Base-by-base conservation (phyloP, 352 stramenopile genomes). In the Phytophthora tubulina region DNA sequence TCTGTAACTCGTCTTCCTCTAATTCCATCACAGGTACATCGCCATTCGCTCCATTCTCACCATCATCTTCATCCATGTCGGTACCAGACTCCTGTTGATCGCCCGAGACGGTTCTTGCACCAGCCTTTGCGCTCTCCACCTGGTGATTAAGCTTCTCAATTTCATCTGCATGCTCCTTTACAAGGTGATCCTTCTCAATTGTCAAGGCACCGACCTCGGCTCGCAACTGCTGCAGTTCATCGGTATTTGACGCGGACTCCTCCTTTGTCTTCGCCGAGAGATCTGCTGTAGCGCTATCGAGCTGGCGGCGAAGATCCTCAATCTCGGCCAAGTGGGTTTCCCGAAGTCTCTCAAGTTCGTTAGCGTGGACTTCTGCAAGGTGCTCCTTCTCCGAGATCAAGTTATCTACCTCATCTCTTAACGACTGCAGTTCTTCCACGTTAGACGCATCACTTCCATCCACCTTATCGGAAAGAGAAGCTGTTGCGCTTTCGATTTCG, bases 191-290 rank as follows among this genome's bases (percentile, higher is more conserved):
- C 35, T 69, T 80, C 14, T 69, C 63, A 21, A 63, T 70, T 14
- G 60, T 69, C 46, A 76, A 62, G 4, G 39, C 27, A 31, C 66
- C 59, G 4, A 86, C 44, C 27, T 80, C 67, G 10, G 70, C 64
- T n/a, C 63, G 53, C 31, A 75, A 27, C 5, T 66, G 46, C 9
- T 79, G 58, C 6, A 86, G 52, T 59, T 82, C 62, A 45, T 78
- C 72, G 27, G 56, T 63, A 69, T 58, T 77, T 33, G 69, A 63
- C 51, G 71, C 72, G 1, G 63, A 49, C 6, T 80, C 67, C 6
- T 72, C 61, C 45, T 48, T n/a, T 4, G 13, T 53, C 6, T 63
- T 58, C 27, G 32, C n/a, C 33, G 48, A 48, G 11, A 64, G 15
- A 56, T 45, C 48, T 63, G 7, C 11, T 39, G 56, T 44, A 5